phyloP scores from a whole-genome alignment of 192 early-diverging fungal species.

The Lobosporangium transversale region DNA sequence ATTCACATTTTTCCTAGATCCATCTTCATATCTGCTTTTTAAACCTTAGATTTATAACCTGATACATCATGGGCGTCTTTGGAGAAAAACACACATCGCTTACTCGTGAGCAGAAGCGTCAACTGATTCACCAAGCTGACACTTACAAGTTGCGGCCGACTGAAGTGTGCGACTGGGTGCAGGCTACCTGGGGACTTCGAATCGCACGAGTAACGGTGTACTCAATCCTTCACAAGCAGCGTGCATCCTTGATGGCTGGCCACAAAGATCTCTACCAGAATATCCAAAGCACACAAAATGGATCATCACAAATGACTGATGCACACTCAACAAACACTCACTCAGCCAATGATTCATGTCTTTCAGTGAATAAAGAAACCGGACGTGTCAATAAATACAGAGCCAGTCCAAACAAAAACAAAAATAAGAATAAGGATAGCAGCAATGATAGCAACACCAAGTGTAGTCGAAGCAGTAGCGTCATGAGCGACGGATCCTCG shows the following conservation, averaged over 20 bases:
- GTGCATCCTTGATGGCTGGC: conserved; percentile 53
- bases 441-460: conserved; percentile 11
- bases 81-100: conserved; percentile 53
- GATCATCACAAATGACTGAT: conserved; percentile 17
- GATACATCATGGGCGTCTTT: conserved; percentile 43
- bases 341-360: conserved; percentile 2
- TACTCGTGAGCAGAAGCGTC: conserved; percentile 50
- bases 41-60: too few relatives aligned
- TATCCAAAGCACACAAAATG: conserved; percentile 34
- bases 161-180: conserved; percentile 51
- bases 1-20: neutral
- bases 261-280: conserved; percentile 46
- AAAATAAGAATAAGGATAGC: conserved; percentile 17
- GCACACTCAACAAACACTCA: conserved; percentile 1
- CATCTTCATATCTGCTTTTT: neutral
- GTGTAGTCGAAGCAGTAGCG: conserved; percentile 30
- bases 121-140: conserved; percentile 51
- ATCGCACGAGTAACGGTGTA: conserved; percentile 51
- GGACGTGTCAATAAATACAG: conserved; percentile 41
- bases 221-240: conserved; percentile 51
- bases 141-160: conserved; percentile 51
- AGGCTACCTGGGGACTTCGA: conserved; percentile 45
- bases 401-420: conserved; percentile 38
- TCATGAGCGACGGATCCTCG: conserved; percentile 27
- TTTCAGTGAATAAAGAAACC: conserved; percentile 17